Conservation (phyloP, 164 flowering plant genomes). For the Macadamia integrifolia region DNA sequence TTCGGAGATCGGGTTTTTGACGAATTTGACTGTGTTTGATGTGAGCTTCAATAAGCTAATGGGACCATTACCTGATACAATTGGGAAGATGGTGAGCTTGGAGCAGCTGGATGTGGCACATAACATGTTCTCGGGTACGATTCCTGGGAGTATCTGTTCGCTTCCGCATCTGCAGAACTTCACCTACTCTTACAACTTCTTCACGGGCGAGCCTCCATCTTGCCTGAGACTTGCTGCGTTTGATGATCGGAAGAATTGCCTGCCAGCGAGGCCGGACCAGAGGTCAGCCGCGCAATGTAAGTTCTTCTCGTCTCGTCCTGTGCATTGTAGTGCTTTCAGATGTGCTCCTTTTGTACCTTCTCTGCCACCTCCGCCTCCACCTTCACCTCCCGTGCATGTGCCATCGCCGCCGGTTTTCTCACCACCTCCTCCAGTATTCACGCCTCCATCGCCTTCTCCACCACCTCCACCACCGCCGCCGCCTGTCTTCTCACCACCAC, state of each 20-base stretch:
- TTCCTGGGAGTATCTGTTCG: conserved; percentile 61
- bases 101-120: conserved; percentile 91
- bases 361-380: conserved; percentile 58
- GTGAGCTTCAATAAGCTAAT: conserved; percentile 62
- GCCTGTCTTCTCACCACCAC: conserved; percentile 26
- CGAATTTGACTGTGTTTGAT: conserved; percentile 73
- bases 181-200: conserved; percentile 72
- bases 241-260: conserved; percentile 71
- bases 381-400: conserved; percentile 34
- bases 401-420: neutral
- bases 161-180: conserved; percentile 67
- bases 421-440: conserved; percentile 23
- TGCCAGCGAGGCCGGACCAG: conserved; percentile 64
- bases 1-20: conserved; percentile 58
- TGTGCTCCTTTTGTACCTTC: conserved; percentile 66
- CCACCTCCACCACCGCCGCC: conserved; percentile 36
- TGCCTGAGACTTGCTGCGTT: conserved; percentile 48
- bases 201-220: conserved; percentile 71
- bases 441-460: conserved; percentile 26
- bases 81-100: conserved; percentile 61
- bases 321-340: conserved; percentile 58
- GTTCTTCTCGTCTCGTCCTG: conserved; percentile 44
- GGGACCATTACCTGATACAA: conserved; percentile 64
- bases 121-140: conserved; percentile 60
- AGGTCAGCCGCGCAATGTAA: conserved; percentile 55